A percentile compares a stretch with the other conserved stretches of the same genome.
phyloP scores from a whole-genome alignment of 2,329 filamentous ascomycete species.

The Diaporthe sp. region DNA sequence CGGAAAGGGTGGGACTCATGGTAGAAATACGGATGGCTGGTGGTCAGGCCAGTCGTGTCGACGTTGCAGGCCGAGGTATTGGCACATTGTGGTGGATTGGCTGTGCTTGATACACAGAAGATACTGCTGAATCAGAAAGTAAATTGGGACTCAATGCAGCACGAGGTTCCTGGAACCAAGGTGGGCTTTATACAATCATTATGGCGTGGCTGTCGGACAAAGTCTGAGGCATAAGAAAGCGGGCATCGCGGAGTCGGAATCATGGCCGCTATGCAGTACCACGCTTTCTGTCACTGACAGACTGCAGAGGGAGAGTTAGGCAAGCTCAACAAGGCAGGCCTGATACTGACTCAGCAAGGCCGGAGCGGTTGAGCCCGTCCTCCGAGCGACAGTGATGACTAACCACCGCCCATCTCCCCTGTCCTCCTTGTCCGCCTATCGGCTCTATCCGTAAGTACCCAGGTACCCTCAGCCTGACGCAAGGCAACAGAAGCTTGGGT shows the following conservation, averaged over 20 bases:
- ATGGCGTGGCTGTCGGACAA: constrained; percentile 15
- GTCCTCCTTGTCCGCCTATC: background rate
- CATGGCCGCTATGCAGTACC: background rate
- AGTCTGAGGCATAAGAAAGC: background rate
- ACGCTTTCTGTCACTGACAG: background rate
- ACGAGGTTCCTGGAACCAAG: background rate
- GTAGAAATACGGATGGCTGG: constrained; percentile 14
- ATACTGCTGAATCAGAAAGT: background rate
- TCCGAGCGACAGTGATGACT: background rate
- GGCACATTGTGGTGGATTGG: background rate
- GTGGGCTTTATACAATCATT: constrained; percentile 14
- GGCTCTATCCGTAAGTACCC: constrained; percentile 15
- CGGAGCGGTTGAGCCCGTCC: background rate
- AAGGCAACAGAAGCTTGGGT: constrained; percentile 56
- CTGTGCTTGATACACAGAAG: background rate
- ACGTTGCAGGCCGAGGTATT: background rate
- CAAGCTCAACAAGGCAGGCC: too few species aligned
- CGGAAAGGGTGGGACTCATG: constrained; percentile 15
- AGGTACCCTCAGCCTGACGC: constrained; percentile 38
- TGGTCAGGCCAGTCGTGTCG: background rate
- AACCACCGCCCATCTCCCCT: background rate
- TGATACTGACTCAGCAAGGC: background rate
- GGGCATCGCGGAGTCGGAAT: constrained; percentile 14
- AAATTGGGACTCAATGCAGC: background rate
- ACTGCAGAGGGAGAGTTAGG: background rate